phyloP scores from a whole-genome alignment of 768 basidiomycete species.

The Lentinula sp. region DNA sequence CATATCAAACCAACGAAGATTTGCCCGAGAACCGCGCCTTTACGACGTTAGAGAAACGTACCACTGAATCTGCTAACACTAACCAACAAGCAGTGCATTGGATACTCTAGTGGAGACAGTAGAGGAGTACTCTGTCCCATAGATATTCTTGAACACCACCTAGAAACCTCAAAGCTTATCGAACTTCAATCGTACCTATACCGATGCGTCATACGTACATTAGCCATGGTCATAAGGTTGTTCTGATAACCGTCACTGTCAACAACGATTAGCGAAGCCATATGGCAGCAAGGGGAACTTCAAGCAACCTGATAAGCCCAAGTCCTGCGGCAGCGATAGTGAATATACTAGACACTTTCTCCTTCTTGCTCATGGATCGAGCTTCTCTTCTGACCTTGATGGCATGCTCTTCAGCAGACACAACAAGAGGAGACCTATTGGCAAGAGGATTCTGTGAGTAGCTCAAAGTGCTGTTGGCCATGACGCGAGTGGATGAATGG shows the following conservation, averaged over 20 bases:
- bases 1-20: constrained; percentile 62
- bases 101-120: constrained; percentile 61
- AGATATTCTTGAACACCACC: constrained; percentile 62
- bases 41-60: not conserved
- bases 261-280: not conserved
- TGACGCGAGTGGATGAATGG: not conserved
- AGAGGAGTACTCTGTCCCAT: constrained; percentile 57
- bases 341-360: constrained; percentile 50
- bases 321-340: constrained; percentile 61
- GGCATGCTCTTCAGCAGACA: constrained; percentile 14
- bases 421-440: not conserved
- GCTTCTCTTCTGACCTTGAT: constrained; percentile 15
- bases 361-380: constrained; percentile 23
- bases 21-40: constrained; percentile 60
- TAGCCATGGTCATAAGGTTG: constrained; percentile 65
- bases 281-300: not conserved
- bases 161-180: constrained; percentile 16
- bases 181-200: not conserved
- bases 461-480: not conserved
- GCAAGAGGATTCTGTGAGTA: not conserved
- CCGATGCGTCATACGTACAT: constrained; percentile 28
- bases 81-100: constrained; percentile 66
- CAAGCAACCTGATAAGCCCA: constrained; percentile 39
- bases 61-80: constrained; percentile 13
- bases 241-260: constrained; percentile 38